Conservation (phyloP, 2,329 filamentous ascomycete species). For the Lachnellula subtilissima region DNA sequence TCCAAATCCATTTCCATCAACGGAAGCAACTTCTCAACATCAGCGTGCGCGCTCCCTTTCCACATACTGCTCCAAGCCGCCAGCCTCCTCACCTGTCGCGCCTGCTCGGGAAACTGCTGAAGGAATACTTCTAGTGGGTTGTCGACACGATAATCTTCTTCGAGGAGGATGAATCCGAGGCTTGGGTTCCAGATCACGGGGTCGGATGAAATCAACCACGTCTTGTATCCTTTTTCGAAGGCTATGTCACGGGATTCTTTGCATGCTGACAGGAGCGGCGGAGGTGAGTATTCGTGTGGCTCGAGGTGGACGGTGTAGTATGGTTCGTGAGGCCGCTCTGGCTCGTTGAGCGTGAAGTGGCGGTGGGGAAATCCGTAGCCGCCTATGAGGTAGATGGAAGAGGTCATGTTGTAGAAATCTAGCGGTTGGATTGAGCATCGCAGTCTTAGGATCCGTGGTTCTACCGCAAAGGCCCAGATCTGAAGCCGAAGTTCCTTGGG, state of each 20-base stretch:
- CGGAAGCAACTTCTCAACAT: not conserved
- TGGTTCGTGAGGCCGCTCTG: not conserved
- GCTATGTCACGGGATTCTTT: not conserved
- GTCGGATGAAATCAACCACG: not conserved
- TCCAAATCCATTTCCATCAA: not conserved
- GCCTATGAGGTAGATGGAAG: not conserved
- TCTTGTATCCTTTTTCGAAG: not conserved
- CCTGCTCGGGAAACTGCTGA: not conserved
- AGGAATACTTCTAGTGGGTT: not conserved
- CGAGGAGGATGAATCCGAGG: not conserved
- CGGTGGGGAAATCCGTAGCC: not conserved
- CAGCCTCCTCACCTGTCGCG: not conserved
- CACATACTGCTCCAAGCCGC: not conserved
- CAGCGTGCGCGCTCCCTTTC: not conserved
- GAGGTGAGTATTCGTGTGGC: not conserved
- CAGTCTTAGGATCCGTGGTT: not conserved
- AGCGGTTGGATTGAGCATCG: not conserved
- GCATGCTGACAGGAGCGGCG: not conserved
- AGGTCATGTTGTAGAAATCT: not conserved
- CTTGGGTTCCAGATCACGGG: not conserved
- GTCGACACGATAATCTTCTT: not conserved
- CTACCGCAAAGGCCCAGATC: slow-evolving; percentile 1
- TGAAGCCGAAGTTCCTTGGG: slow-evolving; percentile 9
- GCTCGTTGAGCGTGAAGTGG: not conserved
- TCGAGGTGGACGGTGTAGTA: not conserved